Conservation (phyloP, 2,329 filamentous ascomycete genomes). For the Byssothecium circinans region DNA sequence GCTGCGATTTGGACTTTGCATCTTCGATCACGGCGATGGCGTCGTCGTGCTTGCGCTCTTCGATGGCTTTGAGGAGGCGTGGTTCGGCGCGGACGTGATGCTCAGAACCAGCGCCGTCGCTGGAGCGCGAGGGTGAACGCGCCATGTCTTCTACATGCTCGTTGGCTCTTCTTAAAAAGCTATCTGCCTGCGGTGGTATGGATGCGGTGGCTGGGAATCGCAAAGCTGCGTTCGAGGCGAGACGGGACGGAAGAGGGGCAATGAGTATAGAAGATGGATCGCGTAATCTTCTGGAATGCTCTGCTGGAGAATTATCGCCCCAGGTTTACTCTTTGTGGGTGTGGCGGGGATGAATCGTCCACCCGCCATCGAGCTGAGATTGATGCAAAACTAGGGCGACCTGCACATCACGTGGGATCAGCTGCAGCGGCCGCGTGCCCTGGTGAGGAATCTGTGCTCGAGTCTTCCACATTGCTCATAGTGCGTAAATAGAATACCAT, state of each 20-base stretch:
- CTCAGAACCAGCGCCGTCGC: conserved; percentile 36
- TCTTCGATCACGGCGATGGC: conserved; percentile 41
- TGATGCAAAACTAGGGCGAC: too few species aligned
- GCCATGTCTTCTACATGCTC: conserved; percentile 29
- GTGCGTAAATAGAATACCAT: too few species aligned
- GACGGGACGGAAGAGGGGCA: conserved; percentile 9
- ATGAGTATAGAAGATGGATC: conserved; percentile 5
- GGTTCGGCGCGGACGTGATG: conserved; percentile 36
- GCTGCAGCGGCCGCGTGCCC: too few species aligned
- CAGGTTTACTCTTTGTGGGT: conserved; percentile 4
- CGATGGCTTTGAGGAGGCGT: conserved; percentile 40
- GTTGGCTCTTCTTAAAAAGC: background rate
- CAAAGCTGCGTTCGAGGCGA: conserved; percentile 7
- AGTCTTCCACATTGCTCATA: background rate
- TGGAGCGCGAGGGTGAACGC: conserved; percentile 40
- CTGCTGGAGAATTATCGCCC: background rate
- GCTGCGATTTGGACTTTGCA: conserved; percentile 33
- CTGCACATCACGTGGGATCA: conserved; percentile 33
- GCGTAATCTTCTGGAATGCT: conserved; percentile 13
- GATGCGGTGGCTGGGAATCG: background rate
- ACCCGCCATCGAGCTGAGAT: too few species aligned
- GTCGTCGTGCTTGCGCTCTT: conserved; percentile 33
- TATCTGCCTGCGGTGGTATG: background rate
- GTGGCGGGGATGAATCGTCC: too few species aligned
- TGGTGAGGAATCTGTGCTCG: background rate